Evolutionary conservation across 1,139 yeast genomes (phyloP).

Genomic region (Diutina rugosa): DNA sequence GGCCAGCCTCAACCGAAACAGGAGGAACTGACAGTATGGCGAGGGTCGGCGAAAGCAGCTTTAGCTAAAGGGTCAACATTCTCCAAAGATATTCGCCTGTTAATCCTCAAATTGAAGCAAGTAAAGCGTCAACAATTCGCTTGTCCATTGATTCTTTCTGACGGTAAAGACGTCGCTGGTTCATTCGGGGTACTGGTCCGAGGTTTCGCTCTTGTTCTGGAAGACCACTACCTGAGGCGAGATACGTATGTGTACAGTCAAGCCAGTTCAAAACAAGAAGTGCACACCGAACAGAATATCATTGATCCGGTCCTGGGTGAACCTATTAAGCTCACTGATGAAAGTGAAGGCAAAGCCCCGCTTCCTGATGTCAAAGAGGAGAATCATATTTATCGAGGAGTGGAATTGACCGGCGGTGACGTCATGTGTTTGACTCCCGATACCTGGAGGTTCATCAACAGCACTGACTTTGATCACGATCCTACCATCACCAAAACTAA

Average conservation of each 20-base stretch:
- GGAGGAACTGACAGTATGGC: neutral
- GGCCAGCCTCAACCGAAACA: conserved; percentile 3
- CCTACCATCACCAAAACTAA: conserved; percentile 9
- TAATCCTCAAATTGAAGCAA: conserved; percentile 44
- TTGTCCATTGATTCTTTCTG: conserved; percentile 37
- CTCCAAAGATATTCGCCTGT: conserved; percentile 30
- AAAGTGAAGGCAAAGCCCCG: neutral
- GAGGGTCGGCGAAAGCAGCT: neutral
- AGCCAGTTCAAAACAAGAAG: conserved; percentile 39
- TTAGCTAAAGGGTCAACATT: conserved; percentile 20
- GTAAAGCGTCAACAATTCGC: conserved; percentile 51
- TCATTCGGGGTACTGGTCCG: conserved; percentile 49
- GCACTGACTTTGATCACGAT: conserved; percentile 24
- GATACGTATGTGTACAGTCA: conserved; percentile 31
- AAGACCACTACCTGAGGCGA: conserved; percentile 31
- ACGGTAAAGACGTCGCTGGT: conserved; percentile 24
- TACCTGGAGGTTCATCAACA: conserved; percentile 17
- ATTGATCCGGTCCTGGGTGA: conserved; percentile 2
- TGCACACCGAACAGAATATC: conserved; percentile 30
- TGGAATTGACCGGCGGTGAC: conserved; percentile 24
- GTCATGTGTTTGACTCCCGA: conserved; percentile 16
- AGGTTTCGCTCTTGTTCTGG: conserved; percentile 56
- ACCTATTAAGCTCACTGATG: neutral
- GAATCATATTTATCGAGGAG: neutral
- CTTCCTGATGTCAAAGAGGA: neutral